Evolutionary conservation across 257 asterid species (phyloP), one percentile per base, ranked within the genome.

Genomic region (Craterostigma plantagineum): DNA sequence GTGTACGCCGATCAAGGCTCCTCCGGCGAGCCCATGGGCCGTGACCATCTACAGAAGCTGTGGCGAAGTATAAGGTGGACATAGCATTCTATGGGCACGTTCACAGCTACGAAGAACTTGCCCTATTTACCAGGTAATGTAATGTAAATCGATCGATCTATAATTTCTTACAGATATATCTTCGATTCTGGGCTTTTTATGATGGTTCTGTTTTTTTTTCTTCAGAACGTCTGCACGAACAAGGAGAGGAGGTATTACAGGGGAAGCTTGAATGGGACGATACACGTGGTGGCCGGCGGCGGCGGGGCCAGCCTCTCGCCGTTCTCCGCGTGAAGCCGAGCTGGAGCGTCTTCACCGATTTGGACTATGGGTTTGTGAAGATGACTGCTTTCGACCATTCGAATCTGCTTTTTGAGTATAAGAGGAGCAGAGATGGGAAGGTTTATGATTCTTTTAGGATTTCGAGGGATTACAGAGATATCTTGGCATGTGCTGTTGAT

Each of bases 221-320:
- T 54, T 56, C 79, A 86, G 93, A 78, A 76, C 35, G 64, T 60
- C 33, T 86, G 95, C 47, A 74, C 87, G 10, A 81, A 51, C 61
- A 57, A 74, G 0, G 90, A 81, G 68, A 73, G 62, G 60, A 12
- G 23, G 11, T 43, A 50, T 56, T 86, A 86, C 46, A 69, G 61
- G 50, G 95, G 98, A 15, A 45, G 72, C 54, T 65, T 77, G 67
- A 79, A 79, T 1, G 99, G 95, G 9, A 90, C 94, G 2, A 90
- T 90, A 66, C 95, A 90, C 36, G 84, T 90, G 49, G 95, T 73
- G 43, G 94, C 92, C 5, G 95, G 99, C 1, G 95, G 99, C 33
- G 95, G 87, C 14, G 99, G 99, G 1, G 86, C 92, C 4, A 73
- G 92, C 55, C 79, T 90, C 2, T 66, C 95, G 1, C 42, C 51